Conservation (phyloP, 805 yeast species). For the Tetrapisispora nanseiensis region DNA sequence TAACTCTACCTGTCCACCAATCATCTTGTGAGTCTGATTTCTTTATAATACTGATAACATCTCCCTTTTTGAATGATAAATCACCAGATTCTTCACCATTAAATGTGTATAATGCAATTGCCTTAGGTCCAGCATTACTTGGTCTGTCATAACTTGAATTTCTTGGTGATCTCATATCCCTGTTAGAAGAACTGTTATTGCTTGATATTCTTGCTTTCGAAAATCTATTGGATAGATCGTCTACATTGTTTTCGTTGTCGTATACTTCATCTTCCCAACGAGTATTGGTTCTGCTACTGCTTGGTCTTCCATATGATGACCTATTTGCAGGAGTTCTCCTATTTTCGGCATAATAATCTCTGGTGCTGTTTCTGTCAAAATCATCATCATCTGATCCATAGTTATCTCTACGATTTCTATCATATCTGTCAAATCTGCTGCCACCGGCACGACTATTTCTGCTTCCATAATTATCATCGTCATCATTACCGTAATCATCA, state of each 20-base stretch:
- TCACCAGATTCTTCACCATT: slow-evolving; percentile 92
- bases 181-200: slow-evolving; percentile 15
- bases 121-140: slow-evolving; percentile 41
- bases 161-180: neutral
- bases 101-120: slow-evolving; percentile 81
- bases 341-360: slow-evolving; percentile 31
- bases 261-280: slow-evolving; percentile 86
- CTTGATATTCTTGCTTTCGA: slow-evolving; percentile 29
- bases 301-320: slow-evolving; percentile 11
- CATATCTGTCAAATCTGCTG: neutral
- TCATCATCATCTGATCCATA: slow-evolving; percentile 1
- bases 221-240: slow-evolving; percentile 33
- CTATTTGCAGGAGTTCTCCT: slow-evolving; percentile 9
- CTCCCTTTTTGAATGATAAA: slow-evolving; percentile 87
- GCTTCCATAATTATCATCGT: slow-evolving; percentile 7
- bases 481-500: slow-evolving; percentile 9
- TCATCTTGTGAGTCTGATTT: slow-evolving; percentile 85
- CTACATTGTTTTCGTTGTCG: slow-evolving; percentile 51
- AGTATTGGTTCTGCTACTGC: slow-evolving; percentile 24
- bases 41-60: slow-evolving; percentile 76
- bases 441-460: slow-evolving; percentile 4
- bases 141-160: neutral
- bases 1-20: slow-evolving; percentile 96
- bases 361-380: slow-evolving; percentile 28
- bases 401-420: neutral